These are phyloP conservation scores for Cercophora newfieldiana DNA, from an alignment of 495 filamentous ascomycete species.

Conservation along the genomic window DNA sequence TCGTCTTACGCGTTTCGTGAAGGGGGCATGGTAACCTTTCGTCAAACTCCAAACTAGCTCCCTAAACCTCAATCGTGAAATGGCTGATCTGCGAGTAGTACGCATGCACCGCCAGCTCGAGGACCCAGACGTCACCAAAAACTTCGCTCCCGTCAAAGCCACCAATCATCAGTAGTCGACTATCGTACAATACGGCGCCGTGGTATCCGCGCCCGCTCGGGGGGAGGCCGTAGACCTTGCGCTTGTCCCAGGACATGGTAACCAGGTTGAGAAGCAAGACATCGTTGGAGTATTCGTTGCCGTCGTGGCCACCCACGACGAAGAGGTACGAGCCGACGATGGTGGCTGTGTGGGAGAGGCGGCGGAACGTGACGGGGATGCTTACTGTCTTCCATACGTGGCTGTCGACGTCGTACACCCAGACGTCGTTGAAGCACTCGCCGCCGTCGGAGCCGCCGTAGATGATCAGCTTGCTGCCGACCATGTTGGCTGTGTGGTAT, in stretches of 20 bases:
- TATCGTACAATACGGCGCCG: conserved; percentile 62
- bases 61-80: conserved; percentile 63
- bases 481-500: conserved; percentile 70
- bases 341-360: conserved; percentile 63
- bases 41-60: neutral
- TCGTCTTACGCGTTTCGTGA: neutral
- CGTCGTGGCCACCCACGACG: conserved; percentile 66
- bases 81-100: conserved; percentile 70
- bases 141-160: conserved; percentile 65
- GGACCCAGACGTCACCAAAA: conserved; percentile 62
- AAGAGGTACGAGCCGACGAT: conserved; percentile 67
- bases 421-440: conserved; percentile 68
- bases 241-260: conserved; percentile 66
- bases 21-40: neutral
- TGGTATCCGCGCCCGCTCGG: conserved; percentile 64
- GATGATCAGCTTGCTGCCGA: conserved; percentile 65
- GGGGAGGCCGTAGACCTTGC: conserved; percentile 61
- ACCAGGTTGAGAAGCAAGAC: conserved; percentile 65
- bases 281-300: conserved; percentile 65
- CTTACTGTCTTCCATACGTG: conserved; percentile 53
- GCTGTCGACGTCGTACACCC: conserved; percentile 65
- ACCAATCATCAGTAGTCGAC: conserved; percentile 58
- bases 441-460: conserved; percentile 66
- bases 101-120: conserved; percentile 64
- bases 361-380: conserved; percentile 55